These are phyloP conservation scores for Strigomonas galati DNA, from an alignment of 208 protist species.

Conservation along the genomic window DNA sequence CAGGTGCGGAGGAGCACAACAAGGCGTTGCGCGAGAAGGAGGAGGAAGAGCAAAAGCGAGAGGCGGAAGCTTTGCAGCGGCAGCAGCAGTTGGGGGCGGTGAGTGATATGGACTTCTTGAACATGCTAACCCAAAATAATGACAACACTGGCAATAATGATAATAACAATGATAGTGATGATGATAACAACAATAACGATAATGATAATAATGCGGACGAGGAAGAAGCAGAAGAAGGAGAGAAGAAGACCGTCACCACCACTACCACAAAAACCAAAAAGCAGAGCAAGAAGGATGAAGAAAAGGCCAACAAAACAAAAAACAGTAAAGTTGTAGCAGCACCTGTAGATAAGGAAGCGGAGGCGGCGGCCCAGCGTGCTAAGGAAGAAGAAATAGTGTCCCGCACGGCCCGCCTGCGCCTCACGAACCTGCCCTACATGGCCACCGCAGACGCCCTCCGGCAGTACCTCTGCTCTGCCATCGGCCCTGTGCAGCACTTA, in stretches of 20 bases:
- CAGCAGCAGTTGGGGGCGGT: slow-evolving; percentile 69
- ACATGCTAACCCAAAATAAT: background rate
- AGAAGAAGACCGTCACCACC: background rate
- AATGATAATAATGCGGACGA: background rate
- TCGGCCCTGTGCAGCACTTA: slow-evolving; percentile 89
- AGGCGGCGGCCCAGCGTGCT: background rate
- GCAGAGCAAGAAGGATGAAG: background rate
- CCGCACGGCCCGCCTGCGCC: slow-evolving; percentile 89
- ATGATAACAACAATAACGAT: background rate
- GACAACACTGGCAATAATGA: slow-evolving; percentile 1
- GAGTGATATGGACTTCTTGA: slow-evolving; percentile 81
- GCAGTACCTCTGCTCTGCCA: slow-evolving; percentile 42
- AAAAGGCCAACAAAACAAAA: too few relatives aligned
- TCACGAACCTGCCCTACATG: slow-evolving; percentile 96
- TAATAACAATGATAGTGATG: slow-evolving; percentile 9
- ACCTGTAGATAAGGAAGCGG: background rate
- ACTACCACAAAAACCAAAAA: slow-evolving; percentile 10
- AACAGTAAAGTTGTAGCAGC: too few relatives aligned
- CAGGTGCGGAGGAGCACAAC: background rate
- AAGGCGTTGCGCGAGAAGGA: slow-evolving; percentile 12
- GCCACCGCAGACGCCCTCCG: slow-evolving; percentile 78
- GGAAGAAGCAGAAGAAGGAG: slow-evolving; percentile 14
- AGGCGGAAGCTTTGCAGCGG: slow-evolving; percentile 35
- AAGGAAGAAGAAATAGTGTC: slow-evolving; percentile 45
- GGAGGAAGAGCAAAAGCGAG: slow-evolving; percentile 19